Evolutionary conservation across 2,329 filamentous ascomycete genomes (phyloP), one percentile per base, ranked within the genome.

Genomic region (Fonsecaea multimorphosa): DNA sequence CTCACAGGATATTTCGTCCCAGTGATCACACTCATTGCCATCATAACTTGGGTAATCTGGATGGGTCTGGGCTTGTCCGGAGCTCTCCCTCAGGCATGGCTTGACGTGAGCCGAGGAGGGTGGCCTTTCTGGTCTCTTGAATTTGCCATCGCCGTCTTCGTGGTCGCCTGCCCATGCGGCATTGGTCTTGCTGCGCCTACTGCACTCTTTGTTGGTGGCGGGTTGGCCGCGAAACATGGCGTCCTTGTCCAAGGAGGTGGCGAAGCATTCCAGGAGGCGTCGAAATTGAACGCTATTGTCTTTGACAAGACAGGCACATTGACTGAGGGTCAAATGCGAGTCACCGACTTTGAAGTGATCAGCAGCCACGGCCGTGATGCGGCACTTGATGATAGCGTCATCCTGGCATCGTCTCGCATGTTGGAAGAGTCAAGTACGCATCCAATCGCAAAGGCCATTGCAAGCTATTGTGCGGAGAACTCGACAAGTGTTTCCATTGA

Each of bases 221-320:
- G 91, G 1, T 80, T 95, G 19, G 92, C 92, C 1, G 92, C 92
- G 6, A 89, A 90, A 74, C 80, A 91, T 72, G 92, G 92, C 1
- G 92, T 96, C 61, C 82, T 96, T 0, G 91, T 91, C 71, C 92
- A 93, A 77, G 91, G 92, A 24, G 92, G 92, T 24, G 92, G 92
- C 36, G 91, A 93, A 74, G 92, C 91, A 0, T 94, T 95, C 74
- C 91, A 94, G 76, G 92, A 92, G 78, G 91, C 91, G 3, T 93
- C 90, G 74, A 86, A 85, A 11, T 83, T 93, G 52, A 88, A 92
- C 75, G 89, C 89, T 59, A 88, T 95, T 44, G 90, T 95, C 0
- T 95, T 96, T 74, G 92, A 96, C 82, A 95, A 96, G 82, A 96
- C 92, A 0, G 92, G 92, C 1, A 96, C 92, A 0, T 80, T 96